Base-by-base conservation (phyloP, 768 basidiomycete genomes). In the Pleurotus tuoliensis region DNA sequence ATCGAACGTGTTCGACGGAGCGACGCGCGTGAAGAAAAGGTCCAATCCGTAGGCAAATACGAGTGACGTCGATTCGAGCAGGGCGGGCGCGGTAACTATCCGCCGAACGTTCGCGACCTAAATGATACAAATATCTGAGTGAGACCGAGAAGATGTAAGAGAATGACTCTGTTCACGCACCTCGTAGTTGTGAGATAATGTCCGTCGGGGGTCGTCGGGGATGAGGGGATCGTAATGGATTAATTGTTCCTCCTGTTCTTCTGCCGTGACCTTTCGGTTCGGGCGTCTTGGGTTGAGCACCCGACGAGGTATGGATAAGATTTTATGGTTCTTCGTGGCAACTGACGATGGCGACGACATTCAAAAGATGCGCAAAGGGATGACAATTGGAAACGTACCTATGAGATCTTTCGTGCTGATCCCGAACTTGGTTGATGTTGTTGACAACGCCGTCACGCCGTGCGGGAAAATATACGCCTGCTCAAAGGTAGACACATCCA, bases 1-100 rank as follows among this genome's bases (percentile, higher is more conserved):
- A 66, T 98, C 96, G 64, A 98, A 98, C 16, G 93, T 92, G 40
- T 83, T 85, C 9, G 92, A 94, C 1, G 95, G 93, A 39, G 90
- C 82, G 3, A 92, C 80, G 13, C 93, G 82, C 9, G 92, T 92
- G 24, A 86, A 74, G 80, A 98, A 98, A 61, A 98, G 76, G 71
- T 98, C 96, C 6, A 94, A 77, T 4, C 96, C 95, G 63, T 87
- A 86, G 1, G 86, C 83, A 64, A 98, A 85, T 24, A 98, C 82
- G 5, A 98, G 72, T 0, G 94, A 94, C 0, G 94, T 98, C 4
- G 93, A 95, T 70, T 98, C 96, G 22, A 97, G 82, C 2, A 92
- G 78, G 0, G 94, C 86, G 0, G 95, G 91, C 0, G 92, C 80
- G 1, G 94, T 87, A 13, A 88, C 62, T 47, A 98, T 86, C 15